Evolutionary conservation across 441 rosid genomes (phyloP).

Genomic region (Gossypium schwendimanii): DNA sequence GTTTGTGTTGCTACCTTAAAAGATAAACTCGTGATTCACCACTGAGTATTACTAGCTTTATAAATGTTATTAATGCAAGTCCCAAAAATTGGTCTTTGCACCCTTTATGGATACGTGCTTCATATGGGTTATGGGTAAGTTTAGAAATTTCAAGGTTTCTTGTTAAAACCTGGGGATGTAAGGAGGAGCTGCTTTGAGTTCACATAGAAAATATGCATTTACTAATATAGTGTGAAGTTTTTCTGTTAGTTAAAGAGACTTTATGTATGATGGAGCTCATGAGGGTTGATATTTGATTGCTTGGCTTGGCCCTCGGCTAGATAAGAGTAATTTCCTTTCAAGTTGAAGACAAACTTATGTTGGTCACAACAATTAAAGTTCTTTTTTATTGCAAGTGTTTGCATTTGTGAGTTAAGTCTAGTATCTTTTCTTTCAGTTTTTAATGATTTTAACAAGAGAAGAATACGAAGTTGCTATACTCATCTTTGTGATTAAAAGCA

Average conservation of each 20-base stretch:
- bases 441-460: not conserved
- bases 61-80: not conserved
- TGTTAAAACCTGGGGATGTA: not conserved
- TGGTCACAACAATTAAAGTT: not conserved
- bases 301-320: not conserved
- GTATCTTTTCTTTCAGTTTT: not conserved
- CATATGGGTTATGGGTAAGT: not conserved
- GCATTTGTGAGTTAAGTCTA: not conserved
- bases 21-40: not conserved
- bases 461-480: not conserved
- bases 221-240: not conserved
- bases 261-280: not conserved
- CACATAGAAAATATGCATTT: not conserved
- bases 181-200: not conserved
- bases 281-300: not conserved
- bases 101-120: not conserved
- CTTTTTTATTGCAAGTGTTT: not conserved
- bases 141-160: not conserved
- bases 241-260: not conserved
- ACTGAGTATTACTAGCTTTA: not conserved
- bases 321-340: not conserved
- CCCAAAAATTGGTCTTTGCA: not conserved
- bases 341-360: not conserved
- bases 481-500: not conserved
- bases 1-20: not conserved